A percentile compares a stretch with the other conserved stretches of the same genome.
Evolutionary conservation across 352 stramenopile genomes (phyloP).

Genomic region (Pythium apleroticum): DNA sequence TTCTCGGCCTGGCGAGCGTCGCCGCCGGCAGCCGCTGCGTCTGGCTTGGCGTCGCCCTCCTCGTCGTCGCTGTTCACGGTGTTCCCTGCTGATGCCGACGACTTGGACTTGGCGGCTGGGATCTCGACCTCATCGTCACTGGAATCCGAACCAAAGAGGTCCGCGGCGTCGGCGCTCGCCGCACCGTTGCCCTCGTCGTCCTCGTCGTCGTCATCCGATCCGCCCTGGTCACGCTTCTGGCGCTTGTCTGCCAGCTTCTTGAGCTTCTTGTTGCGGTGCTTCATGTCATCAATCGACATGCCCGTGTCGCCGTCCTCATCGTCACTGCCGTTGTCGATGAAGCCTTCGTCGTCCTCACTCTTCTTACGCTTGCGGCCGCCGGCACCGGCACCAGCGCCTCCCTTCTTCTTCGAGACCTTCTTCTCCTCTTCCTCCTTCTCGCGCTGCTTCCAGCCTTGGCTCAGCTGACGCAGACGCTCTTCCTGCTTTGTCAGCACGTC

Average conservation of each 20-base stretch:
- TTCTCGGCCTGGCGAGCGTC: constrained; percentile 61
- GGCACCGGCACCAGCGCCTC: neutral
- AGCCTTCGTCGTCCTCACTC: constrained; percentile 51
- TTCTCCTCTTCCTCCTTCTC: constrained; percentile 85
- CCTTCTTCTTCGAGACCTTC: constrained; percentile 62
- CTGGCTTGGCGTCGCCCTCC: constrained; percentile 38
- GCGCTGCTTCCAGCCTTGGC: constrained; percentile 79
- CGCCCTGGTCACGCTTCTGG: constrained; percentile 61
- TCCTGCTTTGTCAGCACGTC: constrained; percentile 80
- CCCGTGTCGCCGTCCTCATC: constrained; percentile 55
- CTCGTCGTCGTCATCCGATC: constrained; percentile 68
- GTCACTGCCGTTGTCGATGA: constrained; percentile 69
- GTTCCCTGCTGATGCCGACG: constrained; percentile 13
- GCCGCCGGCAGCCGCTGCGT: constrained; percentile 22
- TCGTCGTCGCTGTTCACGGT: constrained; percentile 43
- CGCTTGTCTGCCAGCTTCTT: constrained; percentile 86
- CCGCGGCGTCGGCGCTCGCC: constrained; percentile 35
- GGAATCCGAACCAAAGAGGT: constrained; percentile 86
- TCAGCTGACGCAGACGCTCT: constrained; percentile 78
- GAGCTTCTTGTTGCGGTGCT: constrained; percentile 86
- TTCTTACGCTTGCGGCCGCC: constrained; percentile 67
- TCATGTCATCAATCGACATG: constrained; percentile 90
- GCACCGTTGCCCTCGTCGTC: constrained; percentile 17
- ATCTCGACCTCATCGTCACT: constrained; percentile 44
- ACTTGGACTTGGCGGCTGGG: constrained; percentile 21